Evolutionary conservation across 345 rosid genomes (phyloP), one percentile per base, ranked within the genome.

Genomic region (Salix udensis): DNA sequence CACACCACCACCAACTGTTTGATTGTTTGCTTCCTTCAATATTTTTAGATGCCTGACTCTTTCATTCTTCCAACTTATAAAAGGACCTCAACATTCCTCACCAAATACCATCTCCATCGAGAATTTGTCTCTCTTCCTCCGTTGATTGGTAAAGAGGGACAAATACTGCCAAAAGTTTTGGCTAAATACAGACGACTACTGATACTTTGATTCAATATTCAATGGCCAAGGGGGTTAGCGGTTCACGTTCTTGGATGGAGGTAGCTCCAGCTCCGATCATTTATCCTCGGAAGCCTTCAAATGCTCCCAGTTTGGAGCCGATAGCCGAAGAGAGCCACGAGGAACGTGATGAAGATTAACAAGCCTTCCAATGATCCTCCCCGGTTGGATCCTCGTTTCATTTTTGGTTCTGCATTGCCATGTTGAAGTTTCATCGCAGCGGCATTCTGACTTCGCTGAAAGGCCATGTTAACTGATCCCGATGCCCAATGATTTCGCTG

Each of bases 231-330:
- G 42, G 53, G 42, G 58, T 73, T 30, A 46, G 71, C 61, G 68
- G 60, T 26, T 68, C 75, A 71, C 6, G 15, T 28, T 28, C 37
- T 7, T 85, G 85, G 88, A 76, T 83, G 40, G 90, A 79, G 74
- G 89, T 81, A 10, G 90, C 89, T 65, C 92, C 90, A 13, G 61
- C 87, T 76, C 86, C 78, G 8, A 39, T 89, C 30, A 82, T 86
- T 19, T 66, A 14, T 73, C 92, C 84, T 3, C 16, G 52, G 24
- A 85, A 83, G 76, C 77, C 88, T 73, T 89, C 86, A 4, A 82
- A 70, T 73, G 80, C 81, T 79, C 89, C 92, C 7, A 48, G 65
- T 37, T 53, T 89, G 68, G 89, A 81, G 72, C 85, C 90, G 1
- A 87, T 84, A 44, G 19, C 44, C 2, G 89, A 82, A 80, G 92